A percentile compares a stretch with the other conserved stretches of the same genome.
phyloP scores from a whole-genome alignment of 1,284 basidiomycete species.

The Vanrija sp. region DNA sequence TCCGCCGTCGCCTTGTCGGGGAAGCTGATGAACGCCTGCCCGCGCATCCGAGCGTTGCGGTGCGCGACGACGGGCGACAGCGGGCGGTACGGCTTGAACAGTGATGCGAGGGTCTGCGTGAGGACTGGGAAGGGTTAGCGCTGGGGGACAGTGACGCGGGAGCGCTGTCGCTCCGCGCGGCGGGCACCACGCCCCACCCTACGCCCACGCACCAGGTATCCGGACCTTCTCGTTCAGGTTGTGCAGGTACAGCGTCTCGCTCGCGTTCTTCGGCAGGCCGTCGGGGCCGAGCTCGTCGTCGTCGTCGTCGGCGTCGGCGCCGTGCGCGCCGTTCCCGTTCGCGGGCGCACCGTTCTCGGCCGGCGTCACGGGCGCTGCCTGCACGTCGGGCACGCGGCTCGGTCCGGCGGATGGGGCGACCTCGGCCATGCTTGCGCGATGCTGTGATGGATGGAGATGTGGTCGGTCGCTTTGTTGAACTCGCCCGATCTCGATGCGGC shows the following conservation, averaged over 20 bases:
- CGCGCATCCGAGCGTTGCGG: constrained; percentile 89
- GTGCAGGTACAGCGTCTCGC: constrained; percentile 92
- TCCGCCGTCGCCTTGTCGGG: constrained; percentile 71
- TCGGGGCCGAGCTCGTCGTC: constrained; percentile 28
- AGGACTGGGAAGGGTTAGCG: constrained; percentile 57
- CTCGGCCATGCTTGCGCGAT: background rate
- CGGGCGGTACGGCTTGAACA: constrained; percentile 91
- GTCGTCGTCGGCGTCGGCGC: constrained; percentile 10
- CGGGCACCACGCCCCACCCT: too few species aligned
- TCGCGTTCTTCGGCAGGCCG: constrained; percentile 50
- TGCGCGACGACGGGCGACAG: constrained; percentile 91
- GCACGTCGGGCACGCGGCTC: constrained; percentile 8
- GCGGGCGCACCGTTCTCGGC: background rate
- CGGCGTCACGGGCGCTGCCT: background rate
- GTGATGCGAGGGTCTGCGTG: constrained; percentile 77
- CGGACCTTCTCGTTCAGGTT: constrained; percentile 98
- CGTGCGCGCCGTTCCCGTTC: background rate
- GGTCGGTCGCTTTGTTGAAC: background rate
- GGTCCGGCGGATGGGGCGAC: constrained; percentile 12
- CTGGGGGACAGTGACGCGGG: too few species aligned
- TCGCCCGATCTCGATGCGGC: background rate
- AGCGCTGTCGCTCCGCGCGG: too few species aligned
- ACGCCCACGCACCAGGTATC: constrained; percentile 59
- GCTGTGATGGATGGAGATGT: background rate
- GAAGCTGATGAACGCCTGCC: constrained; percentile 96